A percentile compares a stretch with the other conserved stretches of the same genome.
Conservation (phyloP, 2,329 filamentous ascomycete genomes). For the Amphichorda felina region DNA sequence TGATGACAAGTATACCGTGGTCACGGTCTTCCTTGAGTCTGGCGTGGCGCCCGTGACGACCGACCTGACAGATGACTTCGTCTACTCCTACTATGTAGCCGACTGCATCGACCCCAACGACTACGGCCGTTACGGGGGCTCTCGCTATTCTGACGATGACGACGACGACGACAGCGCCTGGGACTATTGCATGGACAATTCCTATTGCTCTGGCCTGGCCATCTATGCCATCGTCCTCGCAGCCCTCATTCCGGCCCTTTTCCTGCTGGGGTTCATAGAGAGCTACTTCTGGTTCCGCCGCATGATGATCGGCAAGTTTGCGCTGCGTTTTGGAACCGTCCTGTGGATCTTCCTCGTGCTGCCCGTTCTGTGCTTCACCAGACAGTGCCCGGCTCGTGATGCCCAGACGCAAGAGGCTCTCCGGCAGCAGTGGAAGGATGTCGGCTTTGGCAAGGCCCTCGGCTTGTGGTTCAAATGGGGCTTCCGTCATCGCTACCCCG, state of each 20-base stretch:
- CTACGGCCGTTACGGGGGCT: constrained; percentile 3
- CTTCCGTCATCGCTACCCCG: constrained; percentile 11
- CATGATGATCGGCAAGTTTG: constrained; percentile 15
- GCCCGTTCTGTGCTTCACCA: constrained; percentile 10
- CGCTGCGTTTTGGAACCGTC: constrained; percentile 16
- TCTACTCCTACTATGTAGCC: constrained; percentile 9
- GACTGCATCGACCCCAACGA: constrained; percentile 8
- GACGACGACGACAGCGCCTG: constrained; percentile 1
- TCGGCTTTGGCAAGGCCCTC: constrained; percentile 5
- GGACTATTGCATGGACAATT: neutral
- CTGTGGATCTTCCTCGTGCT: constrained; percentile 13
- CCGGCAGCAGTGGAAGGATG: constrained; percentile 6
- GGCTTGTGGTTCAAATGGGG: constrained; percentile 11
- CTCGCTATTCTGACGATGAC: neutral
- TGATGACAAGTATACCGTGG: neutral
- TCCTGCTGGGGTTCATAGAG: constrained; percentile 16
- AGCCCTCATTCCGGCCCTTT: constrained; percentile 12
- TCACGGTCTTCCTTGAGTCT: neutral
- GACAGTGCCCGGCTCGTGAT: constrained; percentile 15
- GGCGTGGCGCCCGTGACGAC: neutral
- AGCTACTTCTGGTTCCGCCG: constrained; percentile 19
- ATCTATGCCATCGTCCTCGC: constrained; percentile 14
- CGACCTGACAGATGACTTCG: constrained; percentile 4
- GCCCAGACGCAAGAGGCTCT: constrained; percentile 4
- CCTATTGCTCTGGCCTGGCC: constrained; percentile 1